Evolutionary conservation across 306 rosid genomes (phyloP), one percentile per base, ranked within the genome.

Genomic region (Castanea sativa): DNA sequence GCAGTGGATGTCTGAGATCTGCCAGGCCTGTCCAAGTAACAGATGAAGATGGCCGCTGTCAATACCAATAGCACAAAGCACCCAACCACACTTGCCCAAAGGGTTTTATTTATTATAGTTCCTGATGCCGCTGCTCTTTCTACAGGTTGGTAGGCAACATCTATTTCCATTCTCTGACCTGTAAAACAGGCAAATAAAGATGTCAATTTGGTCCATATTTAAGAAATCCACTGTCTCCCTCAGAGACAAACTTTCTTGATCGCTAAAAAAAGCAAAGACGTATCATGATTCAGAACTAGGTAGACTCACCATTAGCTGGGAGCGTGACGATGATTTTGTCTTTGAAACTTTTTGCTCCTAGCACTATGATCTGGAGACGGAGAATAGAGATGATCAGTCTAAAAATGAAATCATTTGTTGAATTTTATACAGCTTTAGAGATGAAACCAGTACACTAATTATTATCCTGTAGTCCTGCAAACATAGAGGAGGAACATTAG

Each of bases 101-200:
- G 38, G 64, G 82, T 53, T 56, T 60, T 55, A 71, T 78, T 75
- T 16, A 78, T 30, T 20, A 78, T 11, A 64, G 78, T 43, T 76
- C 64, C 77, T 30, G 85, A 73, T 71, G 82, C 82, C 41, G 78
- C 80, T 72, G 78, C 80, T 74, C 67, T 57, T 80, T 83, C 81
- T 78, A 55, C 85, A 5, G 88, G 89, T 55, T 92, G 92, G 69
- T 87, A 73, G 76, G 69, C 73, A 49, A 92, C 81, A 58, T 84
- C 92, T 18, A 95, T 83, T 80, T 92, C 93, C 79, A 82, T 78
- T 79, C 89, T 89, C 83, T 95, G 99, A 65, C 95, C 99, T 94
- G 95, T 58, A 80, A 51, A 75, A 79, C n/a, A 67, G 45, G 81
- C 12, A 58, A 58, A 60, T n/a, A 55, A 69, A 70, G 41, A 61